phyloP scores from a whole-genome alignment of 2,329 filamentous ascomycete species.

The Neonectria magnoliae region DNA sequence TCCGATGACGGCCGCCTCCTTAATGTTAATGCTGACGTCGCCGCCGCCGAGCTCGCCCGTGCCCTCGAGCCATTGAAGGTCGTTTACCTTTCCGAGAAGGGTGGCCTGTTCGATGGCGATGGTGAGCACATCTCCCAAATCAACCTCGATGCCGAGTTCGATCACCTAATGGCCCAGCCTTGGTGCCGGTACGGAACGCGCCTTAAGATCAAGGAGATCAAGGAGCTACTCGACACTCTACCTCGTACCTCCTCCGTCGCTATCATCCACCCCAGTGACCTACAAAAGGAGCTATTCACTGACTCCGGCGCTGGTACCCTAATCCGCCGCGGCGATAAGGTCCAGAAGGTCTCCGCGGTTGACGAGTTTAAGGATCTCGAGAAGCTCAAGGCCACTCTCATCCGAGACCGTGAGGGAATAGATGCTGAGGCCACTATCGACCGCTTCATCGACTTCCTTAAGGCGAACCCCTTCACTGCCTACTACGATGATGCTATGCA shows the following conservation, averaged over 20 bases:
- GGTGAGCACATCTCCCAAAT: slow-evolving; percentile 96
- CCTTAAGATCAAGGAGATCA: slow-evolving; percentile 97
- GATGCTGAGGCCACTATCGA: slow-evolving; percentile 87
- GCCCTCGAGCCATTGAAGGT: slow-evolving; percentile 94
- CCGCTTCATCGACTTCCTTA: slow-evolving; percentile 83
- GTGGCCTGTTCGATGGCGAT: slow-evolving; percentile 92
- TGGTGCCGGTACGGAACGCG: slow-evolving; percentile 97
- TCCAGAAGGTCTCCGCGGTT: slow-evolving; percentile 77
- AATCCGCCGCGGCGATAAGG: slow-evolving; percentile 90
- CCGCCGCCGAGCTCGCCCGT: slow-evolving; percentile 90
- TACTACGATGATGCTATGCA: slow-evolving; percentile 97
- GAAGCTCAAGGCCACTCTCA: slow-evolving; percentile 82
- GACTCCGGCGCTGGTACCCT: slow-evolving; percentile 94
- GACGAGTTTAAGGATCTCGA: slow-evolving; percentile 79
- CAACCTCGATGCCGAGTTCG: slow-evolving; percentile 96
- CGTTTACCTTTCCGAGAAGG: slow-evolving; percentile 98
- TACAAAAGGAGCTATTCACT: slow-evolving; percentile 97
- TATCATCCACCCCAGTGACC: slow-evolving; percentile 94
- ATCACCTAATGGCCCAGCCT: slow-evolving; percentile 88
- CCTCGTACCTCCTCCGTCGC: slow-evolving; percentile 94
- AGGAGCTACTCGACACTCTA: slow-evolving; percentile 88
- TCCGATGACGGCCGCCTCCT: slow-evolving; percentile 89
- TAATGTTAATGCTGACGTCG: slow-evolving; percentile 98
- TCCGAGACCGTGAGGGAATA: slow-evolving; percentile 82
- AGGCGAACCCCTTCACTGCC: slow-evolving; percentile 83